Evolutionary conservation across 805 yeast genomes (phyloP).

Genomic region (Myxozyma geophila): DNA sequence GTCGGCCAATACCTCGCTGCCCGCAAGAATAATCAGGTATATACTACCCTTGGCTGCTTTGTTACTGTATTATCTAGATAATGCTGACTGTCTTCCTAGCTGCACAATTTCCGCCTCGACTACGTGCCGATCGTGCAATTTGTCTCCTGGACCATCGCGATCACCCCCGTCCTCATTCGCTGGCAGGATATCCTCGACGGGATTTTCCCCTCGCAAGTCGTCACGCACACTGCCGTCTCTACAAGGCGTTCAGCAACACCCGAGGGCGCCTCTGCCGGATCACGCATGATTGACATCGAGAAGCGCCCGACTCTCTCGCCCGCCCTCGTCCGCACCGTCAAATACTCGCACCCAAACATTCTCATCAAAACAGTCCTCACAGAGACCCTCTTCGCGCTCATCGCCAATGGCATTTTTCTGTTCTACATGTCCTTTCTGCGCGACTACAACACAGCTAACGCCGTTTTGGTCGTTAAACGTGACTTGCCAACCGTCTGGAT

Average conservation of each 20-base stretch:
- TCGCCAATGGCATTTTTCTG: conserved; percentile 9
- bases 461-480: conserved; percentile 5
- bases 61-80: not conserved
- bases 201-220: conserved; percentile 12
- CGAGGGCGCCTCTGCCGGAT: not conserved
- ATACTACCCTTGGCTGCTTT: not conserved
- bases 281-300: conserved; percentile 8
- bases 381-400: conserved; percentile 15
- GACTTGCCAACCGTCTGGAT: conserved; percentile 9
- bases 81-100: not conserved
- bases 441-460: conserved; percentile 2
- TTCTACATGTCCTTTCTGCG: conserved; percentile 21
- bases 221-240: not conserved
- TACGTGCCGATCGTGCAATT: conserved; percentile 42
- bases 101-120: conserved; percentile 24
- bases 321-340: not conserved
- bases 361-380: conserved; percentile 14
- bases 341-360: conserved; percentile 18
- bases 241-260: not conserved
- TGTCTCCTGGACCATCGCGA: conserved; percentile 37
- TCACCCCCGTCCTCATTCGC: conserved; percentile 20
- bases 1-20: conserved; percentile 17
- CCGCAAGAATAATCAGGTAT: conserved; percentile 9
- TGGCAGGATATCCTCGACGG: conserved; percentile 21
- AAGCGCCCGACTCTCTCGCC: conserved; percentile 2